Conservation (phyloP, 2,329 filamentous ascomycete species). For the Metarhizium album region DNA sequence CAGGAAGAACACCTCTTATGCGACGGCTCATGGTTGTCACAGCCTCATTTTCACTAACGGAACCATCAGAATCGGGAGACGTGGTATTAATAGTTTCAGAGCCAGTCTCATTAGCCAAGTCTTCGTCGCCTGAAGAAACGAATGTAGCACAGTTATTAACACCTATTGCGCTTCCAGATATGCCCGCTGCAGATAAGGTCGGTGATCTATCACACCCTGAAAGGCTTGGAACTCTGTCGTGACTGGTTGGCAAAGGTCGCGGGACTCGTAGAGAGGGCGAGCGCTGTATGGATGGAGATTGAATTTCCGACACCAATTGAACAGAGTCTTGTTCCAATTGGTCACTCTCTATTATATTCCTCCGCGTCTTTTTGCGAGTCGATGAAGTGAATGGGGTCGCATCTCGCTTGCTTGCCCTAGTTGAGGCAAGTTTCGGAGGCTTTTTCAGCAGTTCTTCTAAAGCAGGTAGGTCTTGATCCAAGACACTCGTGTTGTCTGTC, state of each 20-base stretch:
- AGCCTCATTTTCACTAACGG: constrained; percentile 31
- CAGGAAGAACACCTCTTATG: constrained; percentile 52
- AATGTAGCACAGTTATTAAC: neutral
- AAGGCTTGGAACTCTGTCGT: neutral
- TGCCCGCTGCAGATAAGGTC: neutral
- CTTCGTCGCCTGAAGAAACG: neutral
- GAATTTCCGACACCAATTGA: neutral
- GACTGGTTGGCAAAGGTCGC: neutral
- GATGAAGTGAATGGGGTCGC: constrained; percentile 15
- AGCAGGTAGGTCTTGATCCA: constrained; percentile 27
- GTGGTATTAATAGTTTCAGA: neutral
- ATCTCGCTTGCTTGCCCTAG: constrained; percentile 14
- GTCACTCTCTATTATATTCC: constrained; percentile 21
- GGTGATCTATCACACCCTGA: neutral
- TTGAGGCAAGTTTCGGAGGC: constrained; percentile 8
- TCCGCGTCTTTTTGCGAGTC: constrained; percentile 19
- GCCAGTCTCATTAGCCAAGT: too few relatives aligned
- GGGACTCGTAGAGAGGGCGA: neutral
- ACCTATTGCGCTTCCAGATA: neutral
- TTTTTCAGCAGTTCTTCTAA: constrained; percentile 23
- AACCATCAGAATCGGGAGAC: constrained; percentile 14
- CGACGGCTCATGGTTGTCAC: constrained; percentile 30
- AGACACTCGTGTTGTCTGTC: constrained; percentile 27
- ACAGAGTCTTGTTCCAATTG: constrained; percentile 13
- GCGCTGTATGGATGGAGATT: neutral